Conservation (phyloP, 495 filamentous ascomycete species). For the Penicillium atrosanguineum region DNA sequence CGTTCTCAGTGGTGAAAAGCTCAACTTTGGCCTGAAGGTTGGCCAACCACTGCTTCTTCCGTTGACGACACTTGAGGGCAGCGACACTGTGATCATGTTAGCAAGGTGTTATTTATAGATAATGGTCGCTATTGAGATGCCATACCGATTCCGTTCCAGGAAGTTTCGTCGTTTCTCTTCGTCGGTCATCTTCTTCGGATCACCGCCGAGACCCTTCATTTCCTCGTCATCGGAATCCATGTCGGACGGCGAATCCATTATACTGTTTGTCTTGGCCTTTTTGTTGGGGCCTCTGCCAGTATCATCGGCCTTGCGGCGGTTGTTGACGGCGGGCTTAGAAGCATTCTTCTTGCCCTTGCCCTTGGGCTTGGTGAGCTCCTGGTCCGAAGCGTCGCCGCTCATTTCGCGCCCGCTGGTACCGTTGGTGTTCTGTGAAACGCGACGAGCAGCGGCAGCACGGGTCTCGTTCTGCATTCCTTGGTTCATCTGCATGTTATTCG, state of each 20-base stretch:
- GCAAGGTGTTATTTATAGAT: not conserved
- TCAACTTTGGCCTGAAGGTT: slow-evolving; percentile 96
- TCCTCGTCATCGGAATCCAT: slow-evolving; percentile 57
- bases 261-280: slow-evolving; percentile 60
- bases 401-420: slow-evolving; percentile 53
- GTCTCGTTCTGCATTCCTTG: slow-evolving; percentile 28
- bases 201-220: slow-evolving; percentile 35
- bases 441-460: slow-evolving; percentile 27
- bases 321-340: slow-evolving; percentile 50
- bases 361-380: slow-evolving; percentile 62
- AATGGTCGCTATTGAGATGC: slow-evolving; percentile 2
- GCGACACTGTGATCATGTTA: slow-evolving; percentile 69
- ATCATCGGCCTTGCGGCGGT: slow-evolving; percentile 83
- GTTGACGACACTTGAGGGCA: slow-evolving; percentile 93
- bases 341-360: slow-evolving; percentile 69
- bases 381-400: slow-evolving; percentile 68
- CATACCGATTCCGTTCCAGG: slow-evolving; percentile 91
- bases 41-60: slow-evolving; percentile 98
- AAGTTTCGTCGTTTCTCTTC: slow-evolving; percentile 99
- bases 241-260: slow-evolving; percentile 51
- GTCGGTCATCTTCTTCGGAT: slow-evolving; percentile 90
- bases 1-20: slow-evolving; percentile 85
- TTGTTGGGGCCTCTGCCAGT: slow-evolving; percentile 65
- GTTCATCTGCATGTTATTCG: slow-evolving; percentile 46
- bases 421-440: slow-evolving; percentile 36